Percentiles rank a stretch among this genome's conserved stretches.
phyloP scores from a whole-genome alignment of 192 early-diverging fungal species.

The Coemansia sp. region DNA sequence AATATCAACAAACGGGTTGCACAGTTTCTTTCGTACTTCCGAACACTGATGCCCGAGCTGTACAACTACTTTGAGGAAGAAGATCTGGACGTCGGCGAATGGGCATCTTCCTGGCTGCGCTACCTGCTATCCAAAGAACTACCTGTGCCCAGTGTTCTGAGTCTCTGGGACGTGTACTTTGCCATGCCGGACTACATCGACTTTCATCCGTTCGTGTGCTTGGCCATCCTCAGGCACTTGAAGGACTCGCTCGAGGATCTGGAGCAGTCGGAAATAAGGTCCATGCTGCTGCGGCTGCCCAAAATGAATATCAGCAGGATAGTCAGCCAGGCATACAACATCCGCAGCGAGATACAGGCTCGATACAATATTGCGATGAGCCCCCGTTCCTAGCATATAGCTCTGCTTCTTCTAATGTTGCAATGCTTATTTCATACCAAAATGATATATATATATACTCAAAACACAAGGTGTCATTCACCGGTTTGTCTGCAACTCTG shows the following conservation, averaged over 20 bases:
- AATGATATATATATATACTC: neutral
- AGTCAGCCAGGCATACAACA: constrained; percentile 69
- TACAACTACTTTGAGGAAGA: constrained; percentile 96
- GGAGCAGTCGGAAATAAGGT: constrained; percentile 89
- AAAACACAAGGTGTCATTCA: neutral
- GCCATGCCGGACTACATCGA: constrained; percentile 70
- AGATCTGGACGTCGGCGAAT: constrained; percentile 86
- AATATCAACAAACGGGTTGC: constrained; percentile 78
- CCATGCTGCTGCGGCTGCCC: constrained; percentile 79
- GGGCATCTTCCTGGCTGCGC: constrained; percentile 82
- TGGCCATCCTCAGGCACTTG: constrained; percentile 75
- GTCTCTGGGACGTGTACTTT: constrained; percentile 93
- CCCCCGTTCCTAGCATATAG: neutral
- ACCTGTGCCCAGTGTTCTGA: constrained; percentile 74
- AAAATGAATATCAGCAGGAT: constrained; percentile 68
- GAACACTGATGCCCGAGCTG: constrained; percentile 82
- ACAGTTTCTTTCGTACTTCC: constrained; percentile 82
- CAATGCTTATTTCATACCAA: neutral
- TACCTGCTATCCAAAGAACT: constrained; percentile 81
- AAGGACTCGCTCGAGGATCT: constrained; percentile 86
- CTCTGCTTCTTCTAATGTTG: constrained; percentile 1
- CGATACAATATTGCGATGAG: constrained; percentile 40
- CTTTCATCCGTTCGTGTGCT: constrained; percentile 83
- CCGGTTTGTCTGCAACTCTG: too few species aligned
- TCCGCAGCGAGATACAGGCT: constrained; percentile 69